Base-by-base conservation (phyloP, 306 rosid genomes). In the Castanea crenata region DNA sequence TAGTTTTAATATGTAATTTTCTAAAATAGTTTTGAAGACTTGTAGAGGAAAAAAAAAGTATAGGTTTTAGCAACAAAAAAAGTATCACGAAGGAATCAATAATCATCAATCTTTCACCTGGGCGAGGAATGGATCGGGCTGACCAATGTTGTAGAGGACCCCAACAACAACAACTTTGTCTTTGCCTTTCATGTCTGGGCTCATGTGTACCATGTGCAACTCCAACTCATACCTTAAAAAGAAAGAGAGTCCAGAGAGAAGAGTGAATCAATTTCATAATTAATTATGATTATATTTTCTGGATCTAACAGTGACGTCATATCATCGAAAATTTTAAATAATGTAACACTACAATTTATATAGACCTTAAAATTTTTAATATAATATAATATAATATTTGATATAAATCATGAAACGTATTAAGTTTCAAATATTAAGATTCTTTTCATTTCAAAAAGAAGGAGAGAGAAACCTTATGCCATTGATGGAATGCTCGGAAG, bases 191-290 rank as follows among this genome's bases (percentile, higher is more conserved):
- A 55, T 32, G 67, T 73, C 62, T 2, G 2, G 16, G 75, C 58
- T 83, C 19, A 5, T 18, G 73, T 86, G 89, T 2, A 80, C 85
- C 87, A 86, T 69, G 31, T 86, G 89, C 14, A 86, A 59, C 82
- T 86, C 89, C 77, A 83, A 23, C 21, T 82, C 79, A 21, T 44
- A 82, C 71, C 88, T 85, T 27, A 68, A 32, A 27, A 27, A 35
- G 41, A 35, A 35, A 5, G 41, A 35, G 8, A 5, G 41, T 0
- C 11, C 6, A 23, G 34, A 6, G 15, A 54, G 55, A 5, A 31
- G 1, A 41, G 31, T 7, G 16, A 5, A 38, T 11, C 11, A 20
- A 32, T 19, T 69, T n/a, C 23, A 10, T 20, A 2, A 68, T 31
- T 68, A 7, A 20, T 31, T 31, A 68, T 18, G 19, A 13, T 20